These are phyloP conservation scores for Boehmeria nivea DNA, from an alignment of 306 rosid species.

Conservation along the genomic window DNA sequence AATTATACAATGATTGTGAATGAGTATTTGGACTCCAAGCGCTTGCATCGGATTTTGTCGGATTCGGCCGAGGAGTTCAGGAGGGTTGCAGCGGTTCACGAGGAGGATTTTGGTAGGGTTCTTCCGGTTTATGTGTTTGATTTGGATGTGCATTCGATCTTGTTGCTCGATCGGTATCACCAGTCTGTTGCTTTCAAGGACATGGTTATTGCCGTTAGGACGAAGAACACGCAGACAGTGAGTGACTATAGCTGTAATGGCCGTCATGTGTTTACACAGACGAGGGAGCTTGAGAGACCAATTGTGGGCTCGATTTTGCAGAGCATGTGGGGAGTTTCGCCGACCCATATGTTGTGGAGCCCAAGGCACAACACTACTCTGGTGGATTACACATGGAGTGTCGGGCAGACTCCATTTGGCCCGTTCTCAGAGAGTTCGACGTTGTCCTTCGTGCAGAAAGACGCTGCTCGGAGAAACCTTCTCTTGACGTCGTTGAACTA, in stretches of 20 bases:
- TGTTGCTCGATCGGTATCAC: constrained; percentile 83
- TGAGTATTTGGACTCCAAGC: constrained; percentile 90
- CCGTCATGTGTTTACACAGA: constrained; percentile 63
- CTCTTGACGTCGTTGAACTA: constrained; percentile 71
- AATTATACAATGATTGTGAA: constrained; percentile 89
- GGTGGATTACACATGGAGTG: constrained; percentile 95
- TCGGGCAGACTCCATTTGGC: constrained; percentile 95
- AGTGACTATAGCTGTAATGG: constrained; percentile 93
- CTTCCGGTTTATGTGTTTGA: constrained; percentile 89
- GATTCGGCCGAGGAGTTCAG: constrained; percentile 68
- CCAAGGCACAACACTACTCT: constrained; percentile 74
- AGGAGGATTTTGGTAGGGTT: constrained; percentile 66
- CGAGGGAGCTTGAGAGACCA: constrained; percentile 77
- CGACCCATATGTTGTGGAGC: constrained; percentile 84
- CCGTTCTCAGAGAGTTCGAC: constrained; percentile 73
- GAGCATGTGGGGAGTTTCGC: constrained; percentile 99
- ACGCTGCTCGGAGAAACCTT: constrained; percentile 82
- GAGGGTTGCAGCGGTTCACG: constrained; percentile 50
- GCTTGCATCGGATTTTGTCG: constrained; percentile 71
- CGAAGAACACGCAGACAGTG: constrained; percentile 76
- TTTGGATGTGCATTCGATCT: constrained; percentile 42
- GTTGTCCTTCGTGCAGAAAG: constrained; percentile 86
- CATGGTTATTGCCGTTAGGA: constrained; percentile 94
- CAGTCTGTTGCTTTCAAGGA: constrained; percentile 87
- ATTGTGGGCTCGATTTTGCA: constrained; percentile 89